Base-by-base conservation (phyloP, 2,329 filamentous ascomycete species). In the Helotiales sp. region DNA sequence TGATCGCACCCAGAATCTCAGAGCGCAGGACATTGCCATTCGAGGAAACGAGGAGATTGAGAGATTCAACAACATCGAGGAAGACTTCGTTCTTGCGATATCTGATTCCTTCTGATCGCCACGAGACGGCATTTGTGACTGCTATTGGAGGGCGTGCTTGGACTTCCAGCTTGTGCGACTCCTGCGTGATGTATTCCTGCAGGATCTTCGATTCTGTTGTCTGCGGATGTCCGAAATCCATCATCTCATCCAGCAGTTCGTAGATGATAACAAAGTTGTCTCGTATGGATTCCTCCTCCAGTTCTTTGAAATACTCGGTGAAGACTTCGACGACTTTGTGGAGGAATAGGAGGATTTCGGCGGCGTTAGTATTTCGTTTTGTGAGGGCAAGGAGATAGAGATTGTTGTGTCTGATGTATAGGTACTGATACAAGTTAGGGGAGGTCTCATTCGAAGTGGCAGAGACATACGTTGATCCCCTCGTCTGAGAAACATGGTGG, bases 231-330 rank as follows among this genome's bases (percentile, higher is more conserved):
- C 96, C 96, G 84, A 99, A 99, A 82, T 99, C 96, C 96, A 99
- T 99, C 96, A 99, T 99, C 84, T 99, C 96, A 78, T 99, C 96
- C 70, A 99, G 87, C 69, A 99, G 83, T 82, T 99, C 96, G 85
- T 99, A 99, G 77, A 99, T 99, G 78, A 99, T 90, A 80, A 99
- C 96, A 78, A 99, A 99, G 84, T 99, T 99, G 84, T 99, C 96
- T 75, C 96, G 89, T 79, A 99, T 99, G 75, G 93, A 97, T 82
- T 99, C 96, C 80, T 99, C 96, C 81, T 99, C 96, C 68, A 99
- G 86, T 71, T 96, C 95, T 81, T 99, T 99, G 86, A 99, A 99
- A 84, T 99, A 99, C 82, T 99, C 96, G 67, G 96, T 99, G 79
- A 99, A 99, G 71, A 99, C 96, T 80, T 98, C 96, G 77, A 99